Conservation (phyloP, 371 early-diverging fungal species). For the Batkoa obscura region DNA sequence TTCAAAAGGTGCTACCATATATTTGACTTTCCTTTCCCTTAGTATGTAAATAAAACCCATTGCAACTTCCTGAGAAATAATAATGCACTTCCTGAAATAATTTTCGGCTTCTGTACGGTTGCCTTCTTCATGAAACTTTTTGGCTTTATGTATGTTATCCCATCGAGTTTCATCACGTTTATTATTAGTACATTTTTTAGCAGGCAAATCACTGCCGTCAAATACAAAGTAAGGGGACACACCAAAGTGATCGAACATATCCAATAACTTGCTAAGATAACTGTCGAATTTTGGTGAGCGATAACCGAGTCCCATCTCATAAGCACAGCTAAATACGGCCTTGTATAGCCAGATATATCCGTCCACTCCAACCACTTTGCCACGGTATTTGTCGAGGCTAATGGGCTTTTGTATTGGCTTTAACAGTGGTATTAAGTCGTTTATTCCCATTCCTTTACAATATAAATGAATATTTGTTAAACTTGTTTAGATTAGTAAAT, state of each 20-base stretch:
- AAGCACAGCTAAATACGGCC: conserved; percentile 62
- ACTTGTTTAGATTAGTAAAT: no score
- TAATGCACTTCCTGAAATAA: conserved; percentile 44
- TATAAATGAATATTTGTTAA: no score
- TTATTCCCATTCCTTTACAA: conserved; percentile 53
- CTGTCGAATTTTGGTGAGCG: conserved; percentile 39
- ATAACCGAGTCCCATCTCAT: conserved; percentile 39
- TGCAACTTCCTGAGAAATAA: conserved; percentile 66
- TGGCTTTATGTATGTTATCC: conserved; percentile 24
- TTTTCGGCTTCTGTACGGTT: conserved; percentile 39
- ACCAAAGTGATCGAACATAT: conserved; percentile 38
- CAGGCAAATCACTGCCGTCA: conserved; percentile 85
- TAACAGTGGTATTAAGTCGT: conserved; percentile 57
- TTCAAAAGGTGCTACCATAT: conserved; percentile 94
- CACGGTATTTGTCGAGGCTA: conserved; percentile 44
- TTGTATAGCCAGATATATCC: conserved; percentile 87
- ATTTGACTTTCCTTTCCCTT: conserved; percentile 37
- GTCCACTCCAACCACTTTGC: conserved; percentile 69
- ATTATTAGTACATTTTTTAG: conserved; percentile 59
- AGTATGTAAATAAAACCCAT: conserved; percentile 51
- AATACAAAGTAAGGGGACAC: conserved; percentile 86
- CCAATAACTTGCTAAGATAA: conserved; percentile 51
- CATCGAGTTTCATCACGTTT: conserved; percentile 37
- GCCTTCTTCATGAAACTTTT: conserved; percentile 22
- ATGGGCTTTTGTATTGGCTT: conserved; percentile 39